phyloP scores from a whole-genome alignment of 208 protist genomes.

The Kentomonas sorsogonicus region DNA sequence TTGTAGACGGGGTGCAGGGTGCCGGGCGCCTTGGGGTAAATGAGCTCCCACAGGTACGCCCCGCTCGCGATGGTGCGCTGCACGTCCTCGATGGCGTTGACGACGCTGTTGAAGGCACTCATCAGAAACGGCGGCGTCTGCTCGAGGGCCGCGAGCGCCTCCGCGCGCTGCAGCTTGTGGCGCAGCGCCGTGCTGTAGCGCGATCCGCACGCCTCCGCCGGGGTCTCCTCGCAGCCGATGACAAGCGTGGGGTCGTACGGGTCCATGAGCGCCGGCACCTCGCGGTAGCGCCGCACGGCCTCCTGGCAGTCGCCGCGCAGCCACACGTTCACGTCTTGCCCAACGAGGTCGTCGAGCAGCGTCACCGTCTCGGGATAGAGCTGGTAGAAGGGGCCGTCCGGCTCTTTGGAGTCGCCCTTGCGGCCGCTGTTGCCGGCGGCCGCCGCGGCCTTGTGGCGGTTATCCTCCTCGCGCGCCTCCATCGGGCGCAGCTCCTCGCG shows the following conservation, averaged over 20 bases:
- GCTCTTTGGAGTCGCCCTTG: conserved; percentile 6
- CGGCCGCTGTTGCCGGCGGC: not conserved
- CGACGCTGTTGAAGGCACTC: conserved; percentile 83
- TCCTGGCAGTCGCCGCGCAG: conserved; percentile 19
- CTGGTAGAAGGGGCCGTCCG: conserved; percentile 34
- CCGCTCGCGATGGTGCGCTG: conserved; percentile 46
- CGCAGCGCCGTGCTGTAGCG: conserved; percentile 81
- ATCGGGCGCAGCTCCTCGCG: conserved; percentile 21
- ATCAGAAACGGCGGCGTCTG: conserved; percentile 83
- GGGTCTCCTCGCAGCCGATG: conserved; percentile 54
- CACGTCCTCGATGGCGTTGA: conserved; percentile 55
- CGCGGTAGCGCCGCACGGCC: conserved; percentile 51
- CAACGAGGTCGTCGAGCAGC: conserved; percentile 47
- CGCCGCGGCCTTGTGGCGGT: not conserved
- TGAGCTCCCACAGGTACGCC: conserved; percentile 85
- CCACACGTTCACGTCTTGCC: conserved; percentile 33
- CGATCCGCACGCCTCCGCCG: conserved; percentile 56
- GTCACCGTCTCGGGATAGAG: conserved; percentile 72
- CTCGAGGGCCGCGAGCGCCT: conserved; percentile 51
- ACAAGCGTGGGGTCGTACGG: conserved; percentile 66
- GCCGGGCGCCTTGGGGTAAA: conserved; percentile 75
- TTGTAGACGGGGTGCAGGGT: conserved; percentile 89
- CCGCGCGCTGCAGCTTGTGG: conserved; percentile 63
- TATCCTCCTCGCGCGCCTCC: conserved; percentile 25
- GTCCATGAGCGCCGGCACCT: conserved; percentile 61